A percentile compares a stretch with the other conserved stretches of the same genome.
These are phyloP conservation scores for Aspergillus fischeri DNA, from an alignment of 2,329 filamentous ascomycete genomes.

Conservation along the genomic window DNA sequence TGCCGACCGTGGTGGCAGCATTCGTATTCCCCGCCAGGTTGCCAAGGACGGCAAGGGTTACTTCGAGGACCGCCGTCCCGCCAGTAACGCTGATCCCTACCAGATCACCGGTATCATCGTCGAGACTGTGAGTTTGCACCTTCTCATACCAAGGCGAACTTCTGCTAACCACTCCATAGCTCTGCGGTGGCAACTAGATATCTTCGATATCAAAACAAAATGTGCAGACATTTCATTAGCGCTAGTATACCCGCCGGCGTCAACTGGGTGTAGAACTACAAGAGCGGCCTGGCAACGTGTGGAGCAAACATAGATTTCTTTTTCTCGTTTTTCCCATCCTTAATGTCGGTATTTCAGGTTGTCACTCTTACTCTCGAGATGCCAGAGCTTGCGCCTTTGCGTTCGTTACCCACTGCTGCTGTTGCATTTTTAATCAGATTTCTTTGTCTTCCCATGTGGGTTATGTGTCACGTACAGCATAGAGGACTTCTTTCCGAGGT, in stretches of 20 bases:
- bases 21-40: slow-evolving; percentile 83
- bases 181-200: slow-evolving; percentile 40
- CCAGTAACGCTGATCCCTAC: slow-evolving; percentile 84
- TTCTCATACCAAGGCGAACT: background rate
- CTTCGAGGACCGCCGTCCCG: slow-evolving; percentile 81
- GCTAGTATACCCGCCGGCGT: slow-evolving; percentile 40
- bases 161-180: slow-evolving; percentile 19
- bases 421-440: slow-evolving; percentile 18
- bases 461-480: slow-evolving; percentile 28
- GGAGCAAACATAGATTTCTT: slow-evolving; percentile 29
- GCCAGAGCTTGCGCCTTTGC: slow-evolving; percentile 21
- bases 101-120: slow-evolving; percentile 78
- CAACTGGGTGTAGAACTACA: slow-evolving; percentile 32
- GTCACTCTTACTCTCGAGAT: slow-evolving; percentile 8
- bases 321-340: slow-evolving; percentile 10
- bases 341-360: slow-evolving; percentile 13
- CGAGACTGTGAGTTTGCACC: slow-evolving; percentile 53
- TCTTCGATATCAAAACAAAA: slow-evolving; percentile 12
- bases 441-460: slow-evolving; percentile 20
- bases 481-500: slow-evolving; percentile 17
- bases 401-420: slow-evolving; percentile 21
- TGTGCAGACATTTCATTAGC: slow-evolving; percentile 31
- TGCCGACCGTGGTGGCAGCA: slow-evolving; percentile 90
- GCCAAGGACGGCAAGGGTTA: slow-evolving; percentile 89
- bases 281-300: slow-evolving; percentile 33